Evolutionary conservation across 2,329 filamentous ascomycete genomes (phyloP).

Genomic region (Fusarium transvaalense): DNA sequence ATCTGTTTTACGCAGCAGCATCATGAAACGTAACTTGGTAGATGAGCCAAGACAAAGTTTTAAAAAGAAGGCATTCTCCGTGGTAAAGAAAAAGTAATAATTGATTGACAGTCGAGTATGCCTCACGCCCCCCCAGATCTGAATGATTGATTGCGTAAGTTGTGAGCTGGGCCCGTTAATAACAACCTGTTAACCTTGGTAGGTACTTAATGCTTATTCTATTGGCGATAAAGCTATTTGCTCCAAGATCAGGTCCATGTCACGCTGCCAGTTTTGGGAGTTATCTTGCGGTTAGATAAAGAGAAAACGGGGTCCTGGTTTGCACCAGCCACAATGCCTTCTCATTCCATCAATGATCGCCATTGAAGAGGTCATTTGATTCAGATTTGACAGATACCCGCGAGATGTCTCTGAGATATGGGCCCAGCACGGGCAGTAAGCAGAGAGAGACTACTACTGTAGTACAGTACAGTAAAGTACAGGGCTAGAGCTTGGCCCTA

Average conservation of each 20-base stretch:
- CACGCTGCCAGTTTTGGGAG: background rate
- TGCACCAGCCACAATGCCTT: slow-evolving; percentile 24
- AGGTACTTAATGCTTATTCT: slow-evolving; percentile 29
- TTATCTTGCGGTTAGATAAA: slow-evolving; percentile 16
- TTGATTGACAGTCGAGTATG: background rate
- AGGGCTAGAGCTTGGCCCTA: slow-evolving; percentile 9
- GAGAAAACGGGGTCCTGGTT: slow-evolving; percentile 4
- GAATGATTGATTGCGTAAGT: slow-evolving; percentile 34
- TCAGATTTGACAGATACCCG: slow-evolving; percentile 9
- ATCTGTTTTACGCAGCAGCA: background rate
- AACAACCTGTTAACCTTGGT: too few species aligned
- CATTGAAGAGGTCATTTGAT: slow-evolving; percentile 10
- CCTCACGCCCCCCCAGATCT: slow-evolving; percentile 16
- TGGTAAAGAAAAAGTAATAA: background rate
- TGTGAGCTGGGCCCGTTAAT: slow-evolving; percentile 22
- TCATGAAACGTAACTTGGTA: slow-evolving; percentile 9
- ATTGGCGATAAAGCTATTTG: slow-evolving; percentile 2
- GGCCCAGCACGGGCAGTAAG: slow-evolving; percentile 27
- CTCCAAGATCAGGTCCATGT: background rate
- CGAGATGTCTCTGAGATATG: slow-evolving; percentile 8
- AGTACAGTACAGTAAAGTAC: background rate
- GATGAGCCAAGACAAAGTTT: background rate
- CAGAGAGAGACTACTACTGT: too few species aligned
- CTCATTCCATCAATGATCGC: slow-evolving; percentile 14
- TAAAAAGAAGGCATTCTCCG: background rate